Evolutionary conservation across 1,284 basidiomycete genomes (phyloP), one percentile per base, ranked within the genome.

Genomic region (Singerocomus inundabilis): DNA sequence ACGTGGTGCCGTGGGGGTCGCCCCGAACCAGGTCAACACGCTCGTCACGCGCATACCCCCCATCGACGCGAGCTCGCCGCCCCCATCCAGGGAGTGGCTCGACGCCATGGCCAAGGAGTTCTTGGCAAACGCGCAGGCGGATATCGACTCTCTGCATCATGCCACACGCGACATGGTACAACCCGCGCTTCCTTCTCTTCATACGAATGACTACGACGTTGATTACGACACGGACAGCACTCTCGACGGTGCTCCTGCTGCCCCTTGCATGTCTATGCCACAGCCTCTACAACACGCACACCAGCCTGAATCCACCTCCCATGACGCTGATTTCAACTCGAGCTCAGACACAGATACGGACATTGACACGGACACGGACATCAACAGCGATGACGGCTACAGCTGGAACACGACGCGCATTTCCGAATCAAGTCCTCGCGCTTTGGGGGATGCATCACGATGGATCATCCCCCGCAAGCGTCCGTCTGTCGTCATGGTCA

Each of bases 391-490:
- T 33, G 39, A 49, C 24, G 61, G 36, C 15, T 51, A 48, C 35
- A 49, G 52, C 29, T 56, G 61, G 52, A 50, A 30, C 29, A 36
- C 25, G 4, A 30, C 43, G 4, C 49, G 18, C 10, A 51, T 37
- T 29, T 49, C 50, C 9, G 45, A 43, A 13, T 32, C 54, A 5
- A 58, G 37, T 30, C 59, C 58, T 35, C 44, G 7, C 5, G 40
- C 44, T 15, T 25, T 47, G 34, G 29, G 35, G 11, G 49, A 48
- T 26, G 34, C 46, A 21, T 35, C 53, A 2, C 46, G 36, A 32
- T 63, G 60, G 57, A 36, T 66, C 1, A 55, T 63, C 16, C 64
- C 55, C 3, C 61, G 61, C 37, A 65, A 52, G 25, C 56, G 53
- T 16, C 60, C 60, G 3, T 63, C 61, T 18, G 51, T 58, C 28